Conservation (phyloP, 2,329 filamentous ascomycete genomes). For the Claviceps paspali region DNA sequence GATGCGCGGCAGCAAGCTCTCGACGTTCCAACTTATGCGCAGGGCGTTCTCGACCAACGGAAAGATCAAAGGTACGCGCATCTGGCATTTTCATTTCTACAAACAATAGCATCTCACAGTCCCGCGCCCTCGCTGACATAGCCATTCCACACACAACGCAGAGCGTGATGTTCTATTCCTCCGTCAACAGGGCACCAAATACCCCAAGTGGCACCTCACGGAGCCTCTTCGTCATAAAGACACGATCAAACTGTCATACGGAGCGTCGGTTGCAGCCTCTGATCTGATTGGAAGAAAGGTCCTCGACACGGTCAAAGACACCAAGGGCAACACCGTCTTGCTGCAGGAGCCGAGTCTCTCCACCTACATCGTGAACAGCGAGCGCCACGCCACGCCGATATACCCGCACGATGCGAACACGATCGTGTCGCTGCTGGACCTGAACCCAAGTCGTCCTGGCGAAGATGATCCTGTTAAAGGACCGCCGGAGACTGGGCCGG, state of each 20-base stretch:
- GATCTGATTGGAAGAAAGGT: slow-evolving; percentile 49
- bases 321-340: slow-evolving; percentile 33
- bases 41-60: slow-evolving; percentile 13
- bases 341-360: slow-evolving; percentile 53
- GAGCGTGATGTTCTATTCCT: slow-evolving; percentile 27
- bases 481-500: slow-evolving; percentile 20
- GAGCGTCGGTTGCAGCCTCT: slow-evolving; percentile 30
- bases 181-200: slow-evolving; percentile 21
- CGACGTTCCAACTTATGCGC: not conserved
- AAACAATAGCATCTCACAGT: too few relatives aligned
- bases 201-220: slow-evolving; percentile 24
- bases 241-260: slow-evolving; percentile 24
- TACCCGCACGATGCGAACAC: slow-evolving; percentile 62
- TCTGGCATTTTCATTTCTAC: too few relatives aligned
- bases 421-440: slow-evolving; percentile 62
- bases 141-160: slow-evolving; percentile 6
- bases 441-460: slow-evolving; percentile 39
- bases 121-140: not conserved
- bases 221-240: slow-evolving; percentile 17
- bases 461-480: too few relatives aligned
- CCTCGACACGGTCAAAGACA: slow-evolving; percentile 43
- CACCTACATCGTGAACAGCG: slow-evolving; percentile 54
- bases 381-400: slow-evolving; percentile 57
- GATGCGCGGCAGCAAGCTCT: not conserved
- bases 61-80: slow-evolving; percentile 14